Evolutionary conservation across 495 filamentous ascomycete genomes (phyloP).

Genomic region (Aspergillus cristatus): DNA sequence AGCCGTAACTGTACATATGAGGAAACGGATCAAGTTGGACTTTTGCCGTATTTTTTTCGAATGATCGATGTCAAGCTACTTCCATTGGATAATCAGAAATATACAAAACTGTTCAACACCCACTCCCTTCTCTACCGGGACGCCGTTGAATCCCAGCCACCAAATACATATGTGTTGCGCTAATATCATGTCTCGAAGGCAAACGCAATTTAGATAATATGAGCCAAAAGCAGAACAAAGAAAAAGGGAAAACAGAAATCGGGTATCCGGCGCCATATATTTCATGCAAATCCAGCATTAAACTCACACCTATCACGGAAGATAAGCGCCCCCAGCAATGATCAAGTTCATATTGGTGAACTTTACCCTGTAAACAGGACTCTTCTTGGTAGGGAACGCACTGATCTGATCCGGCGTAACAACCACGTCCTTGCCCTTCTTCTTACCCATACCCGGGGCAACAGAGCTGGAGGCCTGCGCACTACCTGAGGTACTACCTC

Average conservation of each 20-base stretch:
- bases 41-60: no score
- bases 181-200: no score
- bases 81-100: no score
- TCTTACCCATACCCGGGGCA: slow-evolving; percentile 51
- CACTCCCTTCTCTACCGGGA: neutral
- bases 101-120: no score
- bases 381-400: slow-evolving; percentile 92
- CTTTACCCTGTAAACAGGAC: slow-evolving; percentile 83
- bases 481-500: slow-evolving; percentile 25
- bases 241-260: slow-evolving; percentile 11
- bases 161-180: slow-evolving; percentile 4
- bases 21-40: no score
- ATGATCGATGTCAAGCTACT: no score
- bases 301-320: slow-evolving; percentile 37
- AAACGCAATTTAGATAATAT: no score
- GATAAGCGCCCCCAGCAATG: slow-evolving; percentile 76
- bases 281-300: slow-evolving; percentile 3
- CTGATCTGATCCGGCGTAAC: slow-evolving; percentile 89
- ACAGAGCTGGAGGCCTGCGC: slow-evolving; percentile 30
- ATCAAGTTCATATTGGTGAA: slow-evolving; percentile 92
- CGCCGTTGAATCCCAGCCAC: slow-evolving; percentile 3
- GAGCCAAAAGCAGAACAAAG: slow-evolving; percentile 2
- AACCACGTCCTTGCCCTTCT: slow-evolving; percentile 81
- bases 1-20: neutral
- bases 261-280: slow-evolving; percentile 23